Base-by-base conservation (phyloP, 1,139 yeast species). In the Zygosaccharomyces sapae region DNA sequence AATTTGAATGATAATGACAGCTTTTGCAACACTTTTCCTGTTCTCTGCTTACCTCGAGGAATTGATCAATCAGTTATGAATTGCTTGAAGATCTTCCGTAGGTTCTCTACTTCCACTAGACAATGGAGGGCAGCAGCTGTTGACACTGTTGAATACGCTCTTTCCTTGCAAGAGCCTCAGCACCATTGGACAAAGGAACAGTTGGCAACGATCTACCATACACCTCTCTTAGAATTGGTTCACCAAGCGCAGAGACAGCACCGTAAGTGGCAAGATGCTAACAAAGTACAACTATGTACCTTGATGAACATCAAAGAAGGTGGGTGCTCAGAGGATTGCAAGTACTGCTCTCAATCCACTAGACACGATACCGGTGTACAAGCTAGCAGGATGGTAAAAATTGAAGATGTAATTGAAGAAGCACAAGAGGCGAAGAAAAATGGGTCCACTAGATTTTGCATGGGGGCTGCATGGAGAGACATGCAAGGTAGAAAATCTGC, bases 381-480 rank as follows among this genome's bases (percentile, higher is more conserved):
- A 55, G 89, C 92, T 1, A 84, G 80, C 50, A 80, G 80, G 59
- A 68, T 84, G 67, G 74, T 83, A 19, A 69, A 72, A 22, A 63
- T 83, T 10, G 89, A 83, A 2, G 73, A 74, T 24, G 92, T 86
- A 1, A 68, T 82, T 60, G 73, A 69, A 43, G 83, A 80, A 38
- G 94, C 94, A 0, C 68, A 67, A 41, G 74, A 74, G 45, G 92
- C 94, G 4, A 81, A 83, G 57, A 69, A 61, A 4, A 83, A 83
- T 54, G 92, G 92, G 0, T 77, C 85, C 0, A 85, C 94, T 0
- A 71, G 95, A 51, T 85, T 85, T 60, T 85, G 95, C 62, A 80
- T 85, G 83, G 95, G 94, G 38, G 88, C 92, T 9, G 95, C 94
- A 1, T 86, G 92, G 92, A 74, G 95, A 62, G 92, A 84, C 53